These are phyloP conservation scores for Onygenales sp. DNA, from an alignment of 2,329 filamentous ascomycete genomes.

Conservation along the genomic window DNA sequence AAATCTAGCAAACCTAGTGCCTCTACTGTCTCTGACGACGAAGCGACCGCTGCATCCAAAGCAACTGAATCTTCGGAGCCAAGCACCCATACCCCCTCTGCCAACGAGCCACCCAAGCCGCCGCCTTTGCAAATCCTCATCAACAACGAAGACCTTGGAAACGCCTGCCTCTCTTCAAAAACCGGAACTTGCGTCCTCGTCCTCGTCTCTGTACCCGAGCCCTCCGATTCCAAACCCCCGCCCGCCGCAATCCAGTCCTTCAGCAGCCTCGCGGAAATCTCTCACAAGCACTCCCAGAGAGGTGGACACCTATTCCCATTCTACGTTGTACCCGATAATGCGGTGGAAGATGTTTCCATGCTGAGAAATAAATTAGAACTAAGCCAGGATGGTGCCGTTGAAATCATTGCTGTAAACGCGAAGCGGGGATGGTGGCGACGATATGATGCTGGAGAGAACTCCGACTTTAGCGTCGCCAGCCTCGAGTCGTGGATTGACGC, in stretches of 20 bases:
- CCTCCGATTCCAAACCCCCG: constrained; percentile 40
- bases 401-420: constrained; percentile 74
- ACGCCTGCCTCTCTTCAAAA: constrained; percentile 64
- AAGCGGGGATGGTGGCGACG: constrained; percentile 79
- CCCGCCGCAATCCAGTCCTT: constrained; percentile 44
- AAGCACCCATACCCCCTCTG: constrained; percentile 15
- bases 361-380: constrained; percentile 58
- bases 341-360: constrained; percentile 46
- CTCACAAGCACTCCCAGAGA: constrained; percentile 61
- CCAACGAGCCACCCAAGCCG: constrained; percentile 41
- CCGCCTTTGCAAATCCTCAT: constrained; percentile 58
- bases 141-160: constrained; percentile 53
- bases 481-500: constrained; percentile 82
- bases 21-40: constrained; percentile 37
- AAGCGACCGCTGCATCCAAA: constrained; percentile 41
- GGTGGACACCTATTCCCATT: constrained; percentile 71
- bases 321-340: constrained; percentile 56
- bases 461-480: constrained; percentile 43
- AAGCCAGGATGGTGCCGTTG: constrained; percentile 43
- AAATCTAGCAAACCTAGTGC: constrained; percentile 21
- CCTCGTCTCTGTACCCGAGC: constrained; percentile 50
- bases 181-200: constrained; percentile 77
- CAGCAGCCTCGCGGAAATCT: constrained; percentile 59
- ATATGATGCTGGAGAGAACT: constrained; percentile 48
- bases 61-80: constrained; percentile 12